A percentile compares a stretch with the other conserved stretches of the same genome.
Evolutionary conservation across 2,329 filamentous ascomycete species (phyloP).

Genomic region (Dothiorella sarmentorum): DNA sequence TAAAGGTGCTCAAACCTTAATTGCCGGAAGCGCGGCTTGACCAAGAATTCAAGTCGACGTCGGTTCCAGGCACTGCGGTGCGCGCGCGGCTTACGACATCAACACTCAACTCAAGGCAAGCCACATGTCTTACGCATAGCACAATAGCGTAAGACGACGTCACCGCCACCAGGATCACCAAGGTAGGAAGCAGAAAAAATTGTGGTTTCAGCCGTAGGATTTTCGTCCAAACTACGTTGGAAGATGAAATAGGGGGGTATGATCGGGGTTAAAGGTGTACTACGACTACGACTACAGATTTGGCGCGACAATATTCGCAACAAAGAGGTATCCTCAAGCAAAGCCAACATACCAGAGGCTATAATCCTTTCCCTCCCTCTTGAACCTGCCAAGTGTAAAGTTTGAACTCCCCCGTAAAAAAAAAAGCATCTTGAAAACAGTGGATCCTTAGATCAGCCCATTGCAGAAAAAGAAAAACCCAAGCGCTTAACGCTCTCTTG

Average conservation of each 20-base stretch:
- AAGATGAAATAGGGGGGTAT: neutral
- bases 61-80: neutral
- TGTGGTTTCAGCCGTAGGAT: conserved; percentile 3
- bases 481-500: conserved; percentile 4
- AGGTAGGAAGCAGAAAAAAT: neutral
- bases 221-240: neutral
- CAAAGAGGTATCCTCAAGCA: conserved; percentile 13
- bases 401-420: neutral
- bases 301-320: conserved; percentile 7
- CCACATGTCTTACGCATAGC: neutral
- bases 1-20: neutral
- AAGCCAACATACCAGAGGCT: neutral
- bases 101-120: neutral
- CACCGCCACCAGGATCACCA: neutral
- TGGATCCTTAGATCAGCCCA: neutral
- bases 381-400: neutral
- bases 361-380: neutral
- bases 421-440: neutral
- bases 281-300: conserved; percentile 15
- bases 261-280: neutral
- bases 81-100: neutral
- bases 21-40: neutral
- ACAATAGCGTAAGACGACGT: neutral
- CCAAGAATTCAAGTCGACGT: too few relatives aligned
- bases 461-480: neutral